phyloP scores from a whole-genome alignment of 2,329 filamentous ascomycete species.

The Zasmidium cellare region DNA sequence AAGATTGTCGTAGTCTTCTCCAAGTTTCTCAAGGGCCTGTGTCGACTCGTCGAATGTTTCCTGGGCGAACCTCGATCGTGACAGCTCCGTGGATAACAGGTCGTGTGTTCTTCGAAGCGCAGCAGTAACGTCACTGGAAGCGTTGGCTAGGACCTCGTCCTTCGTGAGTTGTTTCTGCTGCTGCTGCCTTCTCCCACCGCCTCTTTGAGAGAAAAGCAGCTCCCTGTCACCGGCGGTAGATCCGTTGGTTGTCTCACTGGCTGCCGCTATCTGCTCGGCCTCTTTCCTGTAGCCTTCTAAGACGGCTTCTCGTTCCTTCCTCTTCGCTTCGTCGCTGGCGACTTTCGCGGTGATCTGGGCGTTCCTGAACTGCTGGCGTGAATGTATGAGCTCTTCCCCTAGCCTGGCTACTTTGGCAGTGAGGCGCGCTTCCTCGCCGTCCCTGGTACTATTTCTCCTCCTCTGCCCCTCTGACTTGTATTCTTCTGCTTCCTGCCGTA shows the following conservation, averaged over 20 bases:
- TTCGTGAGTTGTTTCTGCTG: conserved; percentile 59
- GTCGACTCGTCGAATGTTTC: conserved; percentile 84
- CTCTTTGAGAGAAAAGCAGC: conserved; percentile 36
- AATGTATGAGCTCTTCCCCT: conserved; percentile 67
- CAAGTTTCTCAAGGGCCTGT: conserved; percentile 75
- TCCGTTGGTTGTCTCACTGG: conserved; percentile 26
- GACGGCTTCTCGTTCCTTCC: conserved; percentile 65
- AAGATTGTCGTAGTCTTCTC: conserved; percentile 77
- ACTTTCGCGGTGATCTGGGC: conserved; percentile 79
- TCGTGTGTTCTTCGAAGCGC: conserved; percentile 83
- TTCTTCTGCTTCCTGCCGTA: conserved; percentile 76
- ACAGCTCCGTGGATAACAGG: conserved; percentile 80
- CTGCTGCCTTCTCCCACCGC: conserved; percentile 28
- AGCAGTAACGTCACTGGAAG: conserved; percentile 79
- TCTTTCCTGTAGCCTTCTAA: conserved; percentile 23
- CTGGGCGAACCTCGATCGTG: conserved; percentile 83
- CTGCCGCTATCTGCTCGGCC: conserved; percentile 42
- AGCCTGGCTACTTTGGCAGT: conserved; percentile 67
- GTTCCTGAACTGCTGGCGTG: conserved; percentile 71
- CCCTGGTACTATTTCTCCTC: conserved; percentile 54
- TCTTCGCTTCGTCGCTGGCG: conserved; percentile 70
- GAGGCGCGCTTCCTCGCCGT: conserved; percentile 60
- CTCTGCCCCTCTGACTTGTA: conserved; percentile 49
- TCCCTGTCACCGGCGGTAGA: conserved; percentile 32
- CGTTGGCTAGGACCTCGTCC: conserved; percentile 70